Evolutionary conservation across 2,329 filamentous ascomycete species (phyloP).

Genomic region (Diaporthe aspalathi): DNA sequence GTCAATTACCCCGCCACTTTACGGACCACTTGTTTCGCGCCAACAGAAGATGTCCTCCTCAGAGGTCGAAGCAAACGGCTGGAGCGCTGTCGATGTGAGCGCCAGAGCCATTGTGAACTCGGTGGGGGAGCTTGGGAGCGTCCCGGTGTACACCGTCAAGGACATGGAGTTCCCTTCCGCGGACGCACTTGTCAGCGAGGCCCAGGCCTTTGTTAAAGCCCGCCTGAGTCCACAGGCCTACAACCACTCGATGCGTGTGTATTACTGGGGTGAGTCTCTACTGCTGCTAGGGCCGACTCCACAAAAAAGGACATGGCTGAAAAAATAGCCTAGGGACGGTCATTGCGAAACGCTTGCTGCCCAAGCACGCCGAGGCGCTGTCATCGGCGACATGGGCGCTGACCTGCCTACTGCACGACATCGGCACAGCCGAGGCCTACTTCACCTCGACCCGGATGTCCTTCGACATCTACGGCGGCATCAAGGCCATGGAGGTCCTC

Average conservation of each 20-base stretch:
- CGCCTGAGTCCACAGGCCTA: neutral
- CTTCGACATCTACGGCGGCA: slow-evolving; percentile 1
- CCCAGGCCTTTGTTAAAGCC: neutral
- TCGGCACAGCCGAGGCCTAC: slow-evolving; percentile 5
- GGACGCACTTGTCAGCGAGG: neutral
- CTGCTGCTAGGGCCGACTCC: no score
- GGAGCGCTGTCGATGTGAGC: slow-evolving; percentile 1
- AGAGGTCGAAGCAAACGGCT: neutral
- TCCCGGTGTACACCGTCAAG: neutral
- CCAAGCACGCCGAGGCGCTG: slow-evolving; percentile 8
- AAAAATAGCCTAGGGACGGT: neutral
- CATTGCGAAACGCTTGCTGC: slow-evolving; percentile 1
- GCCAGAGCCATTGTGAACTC: slow-evolving; percentile 1
- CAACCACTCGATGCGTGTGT: slow-evolving; percentile 16
- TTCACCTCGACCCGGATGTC: slow-evolving; percentile 1
- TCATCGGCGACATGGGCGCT: neutral
- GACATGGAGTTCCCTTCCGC: slow-evolving; percentile 11
- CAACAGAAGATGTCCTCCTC: neutral
- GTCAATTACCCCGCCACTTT: neutral
- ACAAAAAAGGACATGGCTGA: neutral
- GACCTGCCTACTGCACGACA: slow-evolving; percentile 9
- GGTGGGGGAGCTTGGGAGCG: neutral
- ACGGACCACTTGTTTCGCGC: neutral
- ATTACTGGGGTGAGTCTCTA: neutral
- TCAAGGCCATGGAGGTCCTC: slow-evolving; percentile 6